These are phyloP conservation scores for Luffa acutangula DNA, from an alignment of 306 rosid species.

Conservation along the genomic window DNA sequence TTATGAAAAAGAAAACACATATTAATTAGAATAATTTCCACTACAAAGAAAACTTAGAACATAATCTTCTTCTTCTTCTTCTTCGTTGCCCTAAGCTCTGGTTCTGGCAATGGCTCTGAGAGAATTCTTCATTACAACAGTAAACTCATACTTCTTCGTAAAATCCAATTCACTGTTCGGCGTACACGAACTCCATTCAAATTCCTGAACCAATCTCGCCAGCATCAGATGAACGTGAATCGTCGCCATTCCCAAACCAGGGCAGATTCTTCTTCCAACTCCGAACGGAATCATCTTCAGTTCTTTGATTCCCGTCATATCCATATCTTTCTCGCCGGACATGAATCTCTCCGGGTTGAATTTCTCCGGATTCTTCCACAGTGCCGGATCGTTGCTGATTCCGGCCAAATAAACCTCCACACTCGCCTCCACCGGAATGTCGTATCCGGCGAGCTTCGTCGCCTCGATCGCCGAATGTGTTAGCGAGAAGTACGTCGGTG, in stretches of 20 bases:
- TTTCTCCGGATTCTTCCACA: conserved; percentile 62
- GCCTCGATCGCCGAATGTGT: conserved; percentile 70
- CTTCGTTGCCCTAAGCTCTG: background rate
- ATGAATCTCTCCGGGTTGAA: conserved; percentile 63
- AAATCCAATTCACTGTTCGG: background rate
- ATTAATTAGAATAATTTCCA: background rate
- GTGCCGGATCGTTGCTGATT: conserved; percentile 33
- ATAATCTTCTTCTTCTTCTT: background rate
- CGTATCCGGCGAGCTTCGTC: conserved; percentile 63
- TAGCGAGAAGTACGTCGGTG: conserved; percentile 70
- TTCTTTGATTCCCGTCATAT: conserved; percentile 1
- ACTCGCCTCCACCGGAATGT: conserved; percentile 51
- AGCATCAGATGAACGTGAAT: conserved; percentile 9
- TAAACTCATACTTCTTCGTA: conserved; percentile 7
- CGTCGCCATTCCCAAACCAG: conserved; percentile 13
- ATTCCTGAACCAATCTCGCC: conserved; percentile 14
- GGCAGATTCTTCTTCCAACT: conserved; percentile 16
- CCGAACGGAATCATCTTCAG: conserved; percentile 16
- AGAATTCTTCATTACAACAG: conserved; percentile 14
- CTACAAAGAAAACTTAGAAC: background rate
- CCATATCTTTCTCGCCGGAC: background rate
- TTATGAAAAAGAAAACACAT: background rate
- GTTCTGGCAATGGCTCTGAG: background rate
- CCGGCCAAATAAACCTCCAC: conserved; percentile 45
- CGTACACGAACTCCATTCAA: conserved; percentile 32